These are phyloP conservation scores for Pelargonium australe DNA, from an alignment of 441 rosid genomes.

Conservation along the genomic window DNA sequence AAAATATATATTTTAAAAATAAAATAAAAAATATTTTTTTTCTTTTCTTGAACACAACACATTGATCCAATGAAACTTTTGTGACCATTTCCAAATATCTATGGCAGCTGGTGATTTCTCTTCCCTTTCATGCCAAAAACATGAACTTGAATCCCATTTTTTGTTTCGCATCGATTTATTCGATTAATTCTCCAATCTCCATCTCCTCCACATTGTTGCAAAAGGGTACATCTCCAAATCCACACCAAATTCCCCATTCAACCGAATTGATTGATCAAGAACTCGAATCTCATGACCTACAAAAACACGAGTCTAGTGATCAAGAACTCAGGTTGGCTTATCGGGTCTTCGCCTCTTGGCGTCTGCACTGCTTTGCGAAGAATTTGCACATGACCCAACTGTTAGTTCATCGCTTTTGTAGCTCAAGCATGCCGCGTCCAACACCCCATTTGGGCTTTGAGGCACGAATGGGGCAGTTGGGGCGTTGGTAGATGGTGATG, in stretches of 20 bases:
- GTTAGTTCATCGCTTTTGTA: slow-evolving; percentile 44
- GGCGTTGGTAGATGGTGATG: slow-evolving; percentile 4
- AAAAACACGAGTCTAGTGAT: background rate
- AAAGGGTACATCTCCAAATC: slow-evolving; percentile 14
- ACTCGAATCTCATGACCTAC: slow-evolving; percentile 20
- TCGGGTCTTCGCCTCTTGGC: slow-evolving; percentile 45
- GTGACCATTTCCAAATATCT: slow-evolving; percentile 13
- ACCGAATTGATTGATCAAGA: slow-evolving; percentile 24
- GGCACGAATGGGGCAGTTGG: slow-evolving; percentile 19
- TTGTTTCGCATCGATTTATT: slow-evolving; percentile 16
- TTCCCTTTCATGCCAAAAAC: slow-evolving; percentile 18
- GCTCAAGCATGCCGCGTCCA: slow-evolving; percentile 55
- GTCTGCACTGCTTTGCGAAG: slow-evolving; percentile 34
- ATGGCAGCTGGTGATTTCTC: slow-evolving; percentile 8
- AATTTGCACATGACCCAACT: slow-evolving; percentile 47
- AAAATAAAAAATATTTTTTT: background rate
- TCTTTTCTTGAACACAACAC: slow-evolving; percentile 2
- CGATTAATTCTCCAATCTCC: background rate
- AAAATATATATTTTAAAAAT: background rate
- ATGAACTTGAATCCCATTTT: slow-evolving; percentile 10
- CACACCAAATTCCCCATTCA: slow-evolving; percentile 30
- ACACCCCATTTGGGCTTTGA: slow-evolving; percentile 50
- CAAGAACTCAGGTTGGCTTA: slow-evolving; percentile 9
- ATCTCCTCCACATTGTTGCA: slow-evolving; percentile 11
- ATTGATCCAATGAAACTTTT: background rate